phyloP scores from a whole-genome alignment of 2,329 filamentous ascomycete species.

The Stemphylium beticola region DNA sequence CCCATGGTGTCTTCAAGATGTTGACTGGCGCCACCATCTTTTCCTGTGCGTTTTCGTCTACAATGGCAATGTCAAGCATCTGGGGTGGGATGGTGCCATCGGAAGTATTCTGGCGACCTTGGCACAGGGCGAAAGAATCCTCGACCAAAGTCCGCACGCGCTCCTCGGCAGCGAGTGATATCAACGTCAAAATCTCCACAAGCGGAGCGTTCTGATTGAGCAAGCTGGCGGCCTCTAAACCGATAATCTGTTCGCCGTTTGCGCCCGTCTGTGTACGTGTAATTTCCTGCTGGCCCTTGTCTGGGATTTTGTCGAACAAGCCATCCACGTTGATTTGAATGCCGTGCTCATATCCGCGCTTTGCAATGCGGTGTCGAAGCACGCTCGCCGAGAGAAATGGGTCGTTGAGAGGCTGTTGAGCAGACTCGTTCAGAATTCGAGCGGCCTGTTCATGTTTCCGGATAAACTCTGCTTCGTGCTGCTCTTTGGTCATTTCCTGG shows the following conservation, averaged over 20 bases:
- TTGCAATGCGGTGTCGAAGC: slow-evolving; percentile 61
- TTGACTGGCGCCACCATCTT: slow-evolving; percentile 48
- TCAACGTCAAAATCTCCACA: slow-evolving; percentile 79
- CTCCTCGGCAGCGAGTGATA: slow-evolving; percentile 84
- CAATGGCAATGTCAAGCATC: slow-evolving; percentile 72
- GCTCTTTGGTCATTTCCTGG: slow-evolving; percentile 69
- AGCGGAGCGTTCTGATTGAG: slow-evolving; percentile 74
- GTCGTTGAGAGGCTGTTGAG: slow-evolving; percentile 73
- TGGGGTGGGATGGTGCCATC: slow-evolving; percentile 80
- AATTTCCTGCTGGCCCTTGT: slow-evolving; percentile 38
- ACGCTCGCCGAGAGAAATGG: slow-evolving; percentile 72
- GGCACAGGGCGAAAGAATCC: slow-evolving; percentile 74
- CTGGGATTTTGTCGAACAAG: slow-evolving; percentile 53
- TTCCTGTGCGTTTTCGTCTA: slow-evolving; percentile 53
- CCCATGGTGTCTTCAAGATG: slow-evolving; percentile 49
- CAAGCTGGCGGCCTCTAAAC: slow-evolving; percentile 64
- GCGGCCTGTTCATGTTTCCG: slow-evolving; percentile 71
- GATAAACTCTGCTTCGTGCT: slow-evolving; percentile 69
- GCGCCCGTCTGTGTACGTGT: slow-evolving; percentile 58
- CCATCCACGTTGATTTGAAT: slow-evolving; percentile 65
- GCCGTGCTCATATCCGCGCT: slow-evolving; percentile 65
- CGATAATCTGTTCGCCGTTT: slow-evolving; percentile 66
- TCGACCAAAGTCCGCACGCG: slow-evolving; percentile 76
- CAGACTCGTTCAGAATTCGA: slow-evolving; percentile 63
- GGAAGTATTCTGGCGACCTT: slow-evolving; percentile 75